Conservation (phyloP, 768 basidiomycete species). For the Mycena filopes region DNA sequence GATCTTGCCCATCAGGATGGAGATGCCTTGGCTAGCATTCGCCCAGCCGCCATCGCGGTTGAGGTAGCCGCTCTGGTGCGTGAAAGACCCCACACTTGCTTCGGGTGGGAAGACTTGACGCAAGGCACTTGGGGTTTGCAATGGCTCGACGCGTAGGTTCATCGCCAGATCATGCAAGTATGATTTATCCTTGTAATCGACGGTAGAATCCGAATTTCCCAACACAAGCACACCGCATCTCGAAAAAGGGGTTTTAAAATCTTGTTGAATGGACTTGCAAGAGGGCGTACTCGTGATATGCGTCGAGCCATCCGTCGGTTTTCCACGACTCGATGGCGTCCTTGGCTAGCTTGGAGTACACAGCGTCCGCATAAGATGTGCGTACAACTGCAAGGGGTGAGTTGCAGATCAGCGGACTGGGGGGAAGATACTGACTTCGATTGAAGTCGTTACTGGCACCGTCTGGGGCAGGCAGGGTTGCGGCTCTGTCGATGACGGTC, state of each 20-base stretch:
- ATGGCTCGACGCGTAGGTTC: slow-evolving; percentile 60
- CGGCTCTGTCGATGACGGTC: slow-evolving; percentile 80
- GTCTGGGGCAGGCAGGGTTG: slow-evolving; percentile 79
- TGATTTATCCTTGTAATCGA: slow-evolving; percentile 61
- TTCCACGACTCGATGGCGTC: slow-evolving; percentile 86
- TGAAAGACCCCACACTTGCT: slow-evolving; percentile 50
- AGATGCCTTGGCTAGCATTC: slow-evolving; percentile 74
- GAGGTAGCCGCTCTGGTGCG: slow-evolving; percentile 64
- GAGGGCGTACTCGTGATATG: slow-evolving; percentile 82
- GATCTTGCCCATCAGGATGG: slow-evolving; percentile 65
- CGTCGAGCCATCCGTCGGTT: slow-evolving; percentile 70
- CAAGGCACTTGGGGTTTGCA: slow-evolving; percentile 53
- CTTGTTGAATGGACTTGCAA: background rate
- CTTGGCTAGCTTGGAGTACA: slow-evolving; percentile 76
- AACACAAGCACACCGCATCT: slow-evolving; percentile 80
- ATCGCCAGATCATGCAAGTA: slow-evolving; percentile 71
- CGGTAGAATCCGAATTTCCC: slow-evolving; percentile 46
- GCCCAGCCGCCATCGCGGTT: slow-evolving; percentile 90
- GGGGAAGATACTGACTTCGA: slow-evolving; percentile 47
- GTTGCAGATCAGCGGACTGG: background rate
- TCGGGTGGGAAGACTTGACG: slow-evolving; percentile 59
- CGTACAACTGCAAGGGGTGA: slow-evolving; percentile 65
- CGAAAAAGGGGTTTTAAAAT: slow-evolving; percentile 4
- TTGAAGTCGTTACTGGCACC: slow-evolving; percentile 75
- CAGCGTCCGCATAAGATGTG: slow-evolving; percentile 74